Conservation (phyloP, 441 rosid species). For the Erysimum pusillum region DNA sequence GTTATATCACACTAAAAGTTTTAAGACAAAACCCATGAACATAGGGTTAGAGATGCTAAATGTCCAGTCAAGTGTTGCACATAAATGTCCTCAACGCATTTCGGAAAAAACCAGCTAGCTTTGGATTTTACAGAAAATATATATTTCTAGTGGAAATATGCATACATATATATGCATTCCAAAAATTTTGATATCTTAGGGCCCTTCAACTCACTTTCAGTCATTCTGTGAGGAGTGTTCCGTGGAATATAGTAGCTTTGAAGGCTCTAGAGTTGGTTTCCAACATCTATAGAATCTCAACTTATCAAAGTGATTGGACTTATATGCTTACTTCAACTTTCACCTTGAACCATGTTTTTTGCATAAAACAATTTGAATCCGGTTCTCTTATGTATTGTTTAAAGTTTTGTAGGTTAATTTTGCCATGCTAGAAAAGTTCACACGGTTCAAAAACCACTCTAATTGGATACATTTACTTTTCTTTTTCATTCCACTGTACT, state of each 20-base stretch:
- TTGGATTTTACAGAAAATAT: neutral
- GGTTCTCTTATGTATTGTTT: conserved; percentile 1
- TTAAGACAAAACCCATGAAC: neutral
- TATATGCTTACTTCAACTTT: conserved; percentile 37
- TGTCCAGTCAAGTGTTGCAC: too few relatives aligned
- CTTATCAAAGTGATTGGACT: conserved; percentile 38
- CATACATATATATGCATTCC: conserved; percentile 7
- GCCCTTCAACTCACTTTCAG: conserved; percentile 13
- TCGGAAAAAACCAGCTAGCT: too few relatives aligned
- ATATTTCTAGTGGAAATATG: conserved; percentile 1
- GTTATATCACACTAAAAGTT: neutral
- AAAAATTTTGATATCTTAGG: conserved; percentile 8
- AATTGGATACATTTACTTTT: too few relatives aligned
- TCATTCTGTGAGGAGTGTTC: conserved; percentile 4
- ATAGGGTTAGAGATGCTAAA: neutral
- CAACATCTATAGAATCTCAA: conserved; percentile 40
- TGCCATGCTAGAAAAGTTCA: neutral
- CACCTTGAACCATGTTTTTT: conserved; percentile 29
- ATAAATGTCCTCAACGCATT: too few relatives aligned
- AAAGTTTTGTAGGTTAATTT: neutral
- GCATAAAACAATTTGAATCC: neutral
- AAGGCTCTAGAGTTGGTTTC: conserved; percentile 34
- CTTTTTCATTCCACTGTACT: too few relatives aligned
- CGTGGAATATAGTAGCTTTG: conserved; percentile 40
- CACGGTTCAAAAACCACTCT: too few relatives aligned